Conservation (phyloP, 2,329 filamentous ascomycete species). For the Laburnicola sp. region DNA sequence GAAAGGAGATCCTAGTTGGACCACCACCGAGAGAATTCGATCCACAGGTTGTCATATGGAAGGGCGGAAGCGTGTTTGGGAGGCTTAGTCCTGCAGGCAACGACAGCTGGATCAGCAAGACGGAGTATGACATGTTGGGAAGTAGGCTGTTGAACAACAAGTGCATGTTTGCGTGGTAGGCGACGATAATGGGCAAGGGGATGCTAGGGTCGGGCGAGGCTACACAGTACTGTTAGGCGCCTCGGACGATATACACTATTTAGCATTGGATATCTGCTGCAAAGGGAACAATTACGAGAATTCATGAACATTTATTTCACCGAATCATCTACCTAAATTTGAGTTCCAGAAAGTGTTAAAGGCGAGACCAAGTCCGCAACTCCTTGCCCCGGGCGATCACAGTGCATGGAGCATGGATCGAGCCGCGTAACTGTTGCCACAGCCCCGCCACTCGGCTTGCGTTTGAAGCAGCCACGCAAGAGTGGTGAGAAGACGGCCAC, state of each 20-base stretch:
- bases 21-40: conserved; percentile 88
- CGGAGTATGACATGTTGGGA: conserved; percentile 87
- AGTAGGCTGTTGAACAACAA: conserved; percentile 68
- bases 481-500: not conserved
- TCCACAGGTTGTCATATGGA: conserved; percentile 96
- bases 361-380: not conserved
- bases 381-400: not conserved
- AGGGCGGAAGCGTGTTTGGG: conserved; percentile 94
- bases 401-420: not conserved
- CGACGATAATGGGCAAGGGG: not conserved
- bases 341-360: too few species aligned
- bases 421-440: conserved; percentile 12
- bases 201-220: not conserved
- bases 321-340: too few species aligned
- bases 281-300: too few species aligned
- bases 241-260: too few species aligned
- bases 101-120: conserved; percentile 88
- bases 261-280: too few species aligned
- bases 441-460: conserved; percentile 7
- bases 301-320: too few species aligned
- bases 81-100: conserved; percentile 78
- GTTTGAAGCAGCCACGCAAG: not conserved
- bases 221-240: too few species aligned
- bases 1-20: conserved; percentile 69
- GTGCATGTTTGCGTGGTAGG: conserved; percentile 48